Evolutionary conservation across 805 yeast genomes (phyloP).

Genomic region (Citeromyces matritensis): DNA sequence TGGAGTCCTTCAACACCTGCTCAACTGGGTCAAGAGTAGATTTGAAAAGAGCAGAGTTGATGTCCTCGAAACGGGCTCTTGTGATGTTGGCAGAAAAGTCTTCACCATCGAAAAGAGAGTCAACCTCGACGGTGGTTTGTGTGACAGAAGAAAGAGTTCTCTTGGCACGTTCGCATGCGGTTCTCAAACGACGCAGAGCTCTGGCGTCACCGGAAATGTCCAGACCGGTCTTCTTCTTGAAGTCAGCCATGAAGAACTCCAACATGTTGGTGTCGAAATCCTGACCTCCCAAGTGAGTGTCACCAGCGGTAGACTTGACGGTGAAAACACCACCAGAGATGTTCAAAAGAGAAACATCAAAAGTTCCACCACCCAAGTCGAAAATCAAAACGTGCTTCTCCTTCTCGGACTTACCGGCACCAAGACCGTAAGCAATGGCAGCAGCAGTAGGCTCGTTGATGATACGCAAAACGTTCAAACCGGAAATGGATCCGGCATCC

Average conservation of each 20-base stretch:
- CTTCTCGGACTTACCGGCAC: constrained; percentile 68
- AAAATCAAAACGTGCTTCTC: constrained; percentile 86
- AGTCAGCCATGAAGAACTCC: constrained; percentile 84
- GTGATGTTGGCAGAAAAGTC: constrained; percentile 89
- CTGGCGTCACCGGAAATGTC: constrained; percentile 86
- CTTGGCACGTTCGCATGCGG: constrained; percentile 99
- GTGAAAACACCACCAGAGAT: constrained; percentile 95
- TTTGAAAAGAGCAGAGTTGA: constrained; percentile 86
- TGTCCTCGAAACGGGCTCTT: constrained; percentile 97
- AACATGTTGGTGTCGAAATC: constrained; percentile 95
- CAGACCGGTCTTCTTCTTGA: constrained; percentile 81
- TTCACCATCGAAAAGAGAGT: constrained; percentile 89
- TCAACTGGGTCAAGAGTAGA: constrained; percentile 90
- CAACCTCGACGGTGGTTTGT: constrained; percentile 93
- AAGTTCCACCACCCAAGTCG: constrained; percentile 98
- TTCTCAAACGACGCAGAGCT: constrained; percentile 96
- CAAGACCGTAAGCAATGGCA: constrained; percentile 97
- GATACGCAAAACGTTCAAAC: constrained; percentile 64
- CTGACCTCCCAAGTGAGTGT: constrained; percentile 99
- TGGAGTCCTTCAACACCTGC: constrained; percentile 83
- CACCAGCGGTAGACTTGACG: constrained; percentile 98
- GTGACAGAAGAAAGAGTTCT: constrained; percentile 94
- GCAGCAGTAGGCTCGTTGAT: constrained; percentile 89
- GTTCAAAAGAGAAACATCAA: constrained; percentile 88
- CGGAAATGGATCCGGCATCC: constrained; percentile 73